Evolutionary conservation across 1,284 basidiomycete genomes (phyloP).

Genomic region (Austroboletus novae-zelandiae): DNA sequence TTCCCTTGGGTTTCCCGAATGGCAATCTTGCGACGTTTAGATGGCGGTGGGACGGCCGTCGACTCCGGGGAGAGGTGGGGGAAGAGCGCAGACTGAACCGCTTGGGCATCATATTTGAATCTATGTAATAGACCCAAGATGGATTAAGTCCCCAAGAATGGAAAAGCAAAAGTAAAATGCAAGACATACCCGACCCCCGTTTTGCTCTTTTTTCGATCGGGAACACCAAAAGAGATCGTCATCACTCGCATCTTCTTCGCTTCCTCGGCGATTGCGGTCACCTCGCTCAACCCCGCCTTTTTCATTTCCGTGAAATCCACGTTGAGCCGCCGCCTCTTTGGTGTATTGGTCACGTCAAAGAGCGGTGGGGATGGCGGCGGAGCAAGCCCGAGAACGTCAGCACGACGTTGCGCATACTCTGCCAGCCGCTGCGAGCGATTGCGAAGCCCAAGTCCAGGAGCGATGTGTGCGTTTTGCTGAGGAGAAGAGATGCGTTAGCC

Average conservation of each 20-base stretch:
- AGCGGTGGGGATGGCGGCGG: conserved; percentile 28
- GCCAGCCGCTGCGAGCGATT: conserved; percentile 63
- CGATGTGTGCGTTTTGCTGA: conserved; percentile 47
- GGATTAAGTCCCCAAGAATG: neutral
- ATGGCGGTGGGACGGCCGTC: conserved; percentile 11
- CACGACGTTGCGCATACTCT: conserved; percentile 63
- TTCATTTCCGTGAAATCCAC: conserved; percentile 26
- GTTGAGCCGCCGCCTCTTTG: conserved; percentile 22
- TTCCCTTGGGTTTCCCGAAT: conserved; percentile 9
- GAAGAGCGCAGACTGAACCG: conserved; percentile 48
- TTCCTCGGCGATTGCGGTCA: conserved; percentile 28
- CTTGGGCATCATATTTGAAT: conserved; percentile 56
- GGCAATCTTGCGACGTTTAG: conserved; percentile 26
- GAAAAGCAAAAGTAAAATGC: neutral
- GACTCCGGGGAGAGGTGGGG: conserved; percentile 23
- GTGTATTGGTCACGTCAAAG: conserved; percentile 33
- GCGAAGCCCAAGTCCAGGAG: conserved; percentile 46
- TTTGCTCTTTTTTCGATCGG: conserved; percentile 38
- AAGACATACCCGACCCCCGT: conserved; percentile 44
- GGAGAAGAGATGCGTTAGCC: conserved; percentile 5
- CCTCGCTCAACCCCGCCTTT: conserved; percentile 20
- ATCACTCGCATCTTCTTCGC: conserved; percentile 39
- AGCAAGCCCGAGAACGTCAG: conserved; percentile 46
- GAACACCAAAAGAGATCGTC: conserved; percentile 45
- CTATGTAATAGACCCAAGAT: conserved; percentile 33